These are phyloP conservation scores for Boechera stricta DNA, from an alignment of 345 rosid species.

Conservation along the genomic window DNA sequence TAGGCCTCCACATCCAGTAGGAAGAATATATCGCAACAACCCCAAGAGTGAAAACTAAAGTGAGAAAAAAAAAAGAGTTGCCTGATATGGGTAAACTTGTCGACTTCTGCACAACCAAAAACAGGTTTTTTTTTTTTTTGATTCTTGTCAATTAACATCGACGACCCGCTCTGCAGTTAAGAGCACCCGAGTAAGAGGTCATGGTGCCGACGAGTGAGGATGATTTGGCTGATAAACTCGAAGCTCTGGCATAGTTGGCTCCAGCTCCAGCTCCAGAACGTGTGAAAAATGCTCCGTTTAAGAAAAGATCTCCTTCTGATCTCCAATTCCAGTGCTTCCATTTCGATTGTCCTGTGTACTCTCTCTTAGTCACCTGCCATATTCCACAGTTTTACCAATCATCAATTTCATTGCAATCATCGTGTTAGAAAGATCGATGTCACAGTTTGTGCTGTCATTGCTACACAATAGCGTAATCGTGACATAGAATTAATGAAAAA, in stretches of 20 bases:
- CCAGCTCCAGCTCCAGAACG: conserved; percentile 59
- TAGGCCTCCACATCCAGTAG: conserved; percentile 41
- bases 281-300: conserved; percentile 66
- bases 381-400: conserved; percentile 13
- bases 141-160: conserved; percentile 50
- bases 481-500: neutral
- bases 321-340: conserved; percentile 76
- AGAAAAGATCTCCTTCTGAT: conserved; percentile 64
- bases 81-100: conserved; percentile 13
- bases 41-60: conserved; percentile 12
- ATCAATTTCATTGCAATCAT: conserved; percentile 20
- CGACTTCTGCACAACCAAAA: conserved; percentile 24
- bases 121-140: conserved; percentile 19
- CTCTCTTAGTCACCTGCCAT: conserved; percentile 62
- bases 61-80: neutral
- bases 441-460: neutral
- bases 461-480: neutral
- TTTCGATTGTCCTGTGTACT: conserved; percentile 11
- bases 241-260: conserved; percentile 64
- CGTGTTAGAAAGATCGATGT: conserved; percentile 1
- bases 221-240: conserved; percentile 69
- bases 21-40: conserved; percentile 34
- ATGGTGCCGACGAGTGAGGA: conserved; percentile 60
- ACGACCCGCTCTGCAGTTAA: conserved; percentile 56
- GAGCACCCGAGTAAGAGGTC: conserved; percentile 61